These are phyloP conservation scores for Tolypocladium paradoxum DNA, from an alignment of 2,329 filamentous ascomycete genomes.

Conservation along the genomic window DNA sequence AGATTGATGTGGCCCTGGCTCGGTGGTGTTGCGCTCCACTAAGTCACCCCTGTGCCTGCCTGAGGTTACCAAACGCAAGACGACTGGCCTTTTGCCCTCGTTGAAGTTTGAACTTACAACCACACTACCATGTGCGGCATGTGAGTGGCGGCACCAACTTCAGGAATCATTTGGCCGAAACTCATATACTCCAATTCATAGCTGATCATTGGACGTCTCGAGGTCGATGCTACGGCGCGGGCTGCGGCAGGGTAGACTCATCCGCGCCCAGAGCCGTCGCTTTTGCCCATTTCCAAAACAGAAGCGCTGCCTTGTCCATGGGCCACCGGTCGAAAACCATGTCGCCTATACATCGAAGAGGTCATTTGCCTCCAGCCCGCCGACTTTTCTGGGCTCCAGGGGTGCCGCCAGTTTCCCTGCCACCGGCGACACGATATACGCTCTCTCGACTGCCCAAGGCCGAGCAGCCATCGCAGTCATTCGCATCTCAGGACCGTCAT, in stretches of 20 bases:
- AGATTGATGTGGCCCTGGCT: background rate
- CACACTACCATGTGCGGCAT: background rate
- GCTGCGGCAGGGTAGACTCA: slow-evolving; percentile 1
- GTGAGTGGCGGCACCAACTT: background rate
- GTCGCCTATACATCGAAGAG: background rate
- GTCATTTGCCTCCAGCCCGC: background rate
- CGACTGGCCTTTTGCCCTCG: background rate
- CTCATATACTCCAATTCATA: background rate
- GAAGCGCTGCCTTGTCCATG: background rate
- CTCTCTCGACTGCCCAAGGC: slow-evolving; percentile 76
- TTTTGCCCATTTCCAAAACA: background rate
- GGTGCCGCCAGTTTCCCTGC: slow-evolving; percentile 4
- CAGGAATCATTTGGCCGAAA: background rate
- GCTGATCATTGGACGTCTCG: background rate
- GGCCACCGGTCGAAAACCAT: background rate
- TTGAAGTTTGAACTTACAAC: background rate
- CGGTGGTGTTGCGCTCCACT: background rate
- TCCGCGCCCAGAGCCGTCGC: background rate
- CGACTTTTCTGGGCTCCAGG: background rate
- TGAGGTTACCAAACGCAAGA: background rate
- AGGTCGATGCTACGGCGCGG: slow-evolving; percentile 5
- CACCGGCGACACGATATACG: slow-evolving; percentile 66
- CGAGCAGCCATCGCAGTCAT: slow-evolving; percentile 86
- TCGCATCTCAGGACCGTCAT: slow-evolving; percentile 72
- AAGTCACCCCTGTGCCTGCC: background rate